Percentiles rank a stretch among this genome's conserved stretches.
Conservation (phyloP, 176 grass and related monocot genomes). For the Carex kokanica region DNA sequence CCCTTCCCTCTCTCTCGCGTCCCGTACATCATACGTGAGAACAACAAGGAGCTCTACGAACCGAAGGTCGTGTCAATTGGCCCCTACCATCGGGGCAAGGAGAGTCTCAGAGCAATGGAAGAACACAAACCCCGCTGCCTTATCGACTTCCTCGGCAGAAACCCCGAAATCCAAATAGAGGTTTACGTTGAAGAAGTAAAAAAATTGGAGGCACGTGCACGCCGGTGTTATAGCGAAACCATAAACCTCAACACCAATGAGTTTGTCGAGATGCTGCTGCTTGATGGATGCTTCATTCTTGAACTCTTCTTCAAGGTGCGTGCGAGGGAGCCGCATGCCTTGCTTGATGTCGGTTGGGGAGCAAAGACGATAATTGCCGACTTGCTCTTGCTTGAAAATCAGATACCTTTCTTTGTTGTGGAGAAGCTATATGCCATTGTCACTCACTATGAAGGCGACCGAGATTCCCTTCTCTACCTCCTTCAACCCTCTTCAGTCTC, state of each 20-base stretch:
- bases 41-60: conserved; percentile 20
- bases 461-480: background rate
- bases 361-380: background rate
- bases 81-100: conserved; percentile 15
- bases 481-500: conserved; percentile 10
- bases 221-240: conserved; percentile 13
- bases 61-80: conserved; percentile 28
- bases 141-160: conserved; percentile 6
- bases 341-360: conserved; percentile 16
- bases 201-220: conserved; percentile 1
- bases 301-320: conserved; percentile 12
- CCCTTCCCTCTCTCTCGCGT: conserved; percentile 19
- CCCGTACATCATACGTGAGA: conserved; percentile 15
- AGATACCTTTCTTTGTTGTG: conserved; percentile 23
- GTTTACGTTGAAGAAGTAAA: background rate
- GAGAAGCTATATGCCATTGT: conserved; percentile 1
- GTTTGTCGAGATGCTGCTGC: conserved; percentile 26
- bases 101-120: conserved; percentile 18
- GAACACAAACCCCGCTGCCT: conserved; percentile 19
- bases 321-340: background rate
- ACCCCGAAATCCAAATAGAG: background rate
- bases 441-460: background rate
- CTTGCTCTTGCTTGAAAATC: conserved; percentile 22
- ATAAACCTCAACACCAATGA: background rate
- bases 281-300: conserved; percentile 25